Evolutionary conservation across 257 asterid species (phyloP).

Genomic region (Solanum bulbocastanum): DNA sequence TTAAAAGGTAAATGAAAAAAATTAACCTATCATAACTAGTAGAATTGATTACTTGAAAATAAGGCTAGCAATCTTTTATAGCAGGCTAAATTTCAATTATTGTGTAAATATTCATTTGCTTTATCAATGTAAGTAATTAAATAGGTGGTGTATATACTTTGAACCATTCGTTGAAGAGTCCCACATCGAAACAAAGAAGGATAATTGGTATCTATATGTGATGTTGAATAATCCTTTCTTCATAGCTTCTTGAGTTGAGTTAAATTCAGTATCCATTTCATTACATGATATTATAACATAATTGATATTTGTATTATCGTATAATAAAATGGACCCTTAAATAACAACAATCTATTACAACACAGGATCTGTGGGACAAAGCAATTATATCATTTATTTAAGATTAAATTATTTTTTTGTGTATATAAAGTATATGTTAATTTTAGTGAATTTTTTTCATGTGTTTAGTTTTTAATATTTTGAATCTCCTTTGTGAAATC

Average conservation of each 20-base stretch:
- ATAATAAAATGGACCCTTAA: not conserved
- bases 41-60: not conserved
- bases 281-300: not conserved
- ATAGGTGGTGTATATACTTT: not conserved
- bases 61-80: not conserved
- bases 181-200: not conserved
- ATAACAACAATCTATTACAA: not conserved
- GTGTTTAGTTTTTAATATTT: not conserved
- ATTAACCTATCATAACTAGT: not conserved
- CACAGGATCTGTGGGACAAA: not conserved
- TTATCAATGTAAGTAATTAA: not conserved
- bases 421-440: not conserved
- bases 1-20: not conserved
- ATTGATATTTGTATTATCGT: not conserved
- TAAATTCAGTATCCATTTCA: not conserved
- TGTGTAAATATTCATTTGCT: not conserved
- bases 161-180: not conserved
- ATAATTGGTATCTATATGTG: not conserved
- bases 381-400: not conserved
- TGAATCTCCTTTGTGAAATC: not conserved
- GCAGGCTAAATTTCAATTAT: not conserved
- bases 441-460: not conserved
- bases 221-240: not conserved
- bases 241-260: not conserved
- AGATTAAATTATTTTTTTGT: not conserved